phyloP scores from a whole-genome alignment of 345 rosid genomes.

The Populus ilicifolia region DNA sequence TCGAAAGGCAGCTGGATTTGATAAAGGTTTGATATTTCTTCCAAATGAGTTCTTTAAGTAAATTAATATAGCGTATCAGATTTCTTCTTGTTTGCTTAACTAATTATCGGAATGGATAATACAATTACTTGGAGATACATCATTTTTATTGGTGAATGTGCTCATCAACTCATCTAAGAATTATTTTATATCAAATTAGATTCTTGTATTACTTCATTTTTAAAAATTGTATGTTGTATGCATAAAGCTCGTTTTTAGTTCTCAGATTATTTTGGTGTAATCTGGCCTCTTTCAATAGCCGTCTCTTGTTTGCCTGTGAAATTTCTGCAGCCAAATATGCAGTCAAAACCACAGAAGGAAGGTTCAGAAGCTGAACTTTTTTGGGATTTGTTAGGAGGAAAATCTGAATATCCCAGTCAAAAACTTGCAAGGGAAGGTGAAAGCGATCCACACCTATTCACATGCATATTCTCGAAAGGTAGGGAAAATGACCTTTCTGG shows the following conservation, averaged over 20 bases:
- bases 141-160: not conserved
- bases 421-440: conserved; percentile 70
- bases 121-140: not conserved
- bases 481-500: conserved; percentile 5
- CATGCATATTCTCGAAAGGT: conserved; percentile 79
- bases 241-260: not conserved
- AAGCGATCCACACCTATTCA: conserved; percentile 88
- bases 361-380: conserved; percentile 85
- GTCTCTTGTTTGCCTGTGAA: conserved; percentile 18
- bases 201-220: not conserved
- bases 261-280: conserved; percentile 5
- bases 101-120: not conserved
- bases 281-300: not conserved
- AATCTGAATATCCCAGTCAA: conserved; percentile 73
- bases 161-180: not conserved
- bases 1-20: conserved; percentile 93
- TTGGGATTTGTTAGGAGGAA: conserved; percentile 58
- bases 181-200: not conserved
- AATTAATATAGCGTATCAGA: conserved; percentile 7
- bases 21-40: conserved; percentile 62
- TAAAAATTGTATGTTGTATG: not conserved
- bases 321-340: conserved; percentile 72
- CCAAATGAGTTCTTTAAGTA: conserved; percentile 4
- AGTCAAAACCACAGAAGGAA: conserved; percentile 77
- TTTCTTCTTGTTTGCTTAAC: not conserved